Evolutionary conservation across 1,284 basidiomycete species (phyloP), one percentile per base, ranked within the genome.

Genomic region (Melampsora larici-populina): DNA sequence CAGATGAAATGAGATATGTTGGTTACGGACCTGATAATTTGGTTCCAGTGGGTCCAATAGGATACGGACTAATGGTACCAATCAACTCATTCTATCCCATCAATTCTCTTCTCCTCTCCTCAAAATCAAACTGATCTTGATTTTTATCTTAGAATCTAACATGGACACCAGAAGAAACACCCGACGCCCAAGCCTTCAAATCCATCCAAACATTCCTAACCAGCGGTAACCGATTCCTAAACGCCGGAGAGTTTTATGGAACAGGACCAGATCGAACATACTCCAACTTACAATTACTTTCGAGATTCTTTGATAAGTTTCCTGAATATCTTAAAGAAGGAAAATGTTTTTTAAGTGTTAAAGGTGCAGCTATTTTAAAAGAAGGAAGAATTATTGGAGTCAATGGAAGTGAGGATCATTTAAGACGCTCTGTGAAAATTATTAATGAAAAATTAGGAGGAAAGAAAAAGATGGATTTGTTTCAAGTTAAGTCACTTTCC

Each of bases 401-500:
- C 26, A 78, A 81, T 58, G 80, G 78, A 8, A 63, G 66, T 8
- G 62, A 79, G 48, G 80, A 80, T 1, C 75, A 74, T 69, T 78
- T 83, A 11, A 78, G 81, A 21, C 48, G 79, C 21, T 77, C 79
- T 26, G 78, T 79, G 36, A 68, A 79, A 13, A 79, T 79, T 65
- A 80, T 82, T 79, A 82, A 82, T 76, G 18, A 62, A 40, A 40
- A 36, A 18, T 58, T 79, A 1, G 79, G 79, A 18, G 79, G 78
- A 48, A 73, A 77, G 26, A 79, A 81, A 62, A 83, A 82, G 79
- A 81, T 82, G 81, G 82, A 83, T 64, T 48, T 82, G 13, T 83
- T 82, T 71, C 79, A 82, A 51, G 66, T 76, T 3, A 21, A 49
- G 33, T n/a, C n/a, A n/a, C n/a, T n/a, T n/a, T n/a, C n/a, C n/a